Evolutionary conservation across 148 eudicot species (phyloP).

Genomic region (Oxyria digyna): DNA sequence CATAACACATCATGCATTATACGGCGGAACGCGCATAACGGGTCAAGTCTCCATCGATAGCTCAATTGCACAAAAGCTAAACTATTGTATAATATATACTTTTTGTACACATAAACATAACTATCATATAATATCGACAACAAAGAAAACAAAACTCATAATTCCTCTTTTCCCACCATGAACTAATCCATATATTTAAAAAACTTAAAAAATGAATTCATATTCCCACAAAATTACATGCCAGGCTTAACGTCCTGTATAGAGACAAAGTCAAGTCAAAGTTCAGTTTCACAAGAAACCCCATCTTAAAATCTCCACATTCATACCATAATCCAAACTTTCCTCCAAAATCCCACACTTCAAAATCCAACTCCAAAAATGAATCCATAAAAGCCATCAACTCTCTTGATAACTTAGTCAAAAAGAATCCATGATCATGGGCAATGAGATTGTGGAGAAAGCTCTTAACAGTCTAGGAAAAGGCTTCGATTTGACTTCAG

Average conservation of each 20-base stretch:
- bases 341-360: background rate
- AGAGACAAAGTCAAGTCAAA: slow-evolving; percentile 3
- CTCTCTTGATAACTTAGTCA: background rate
- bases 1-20: background rate
- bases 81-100: background rate
- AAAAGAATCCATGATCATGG: background rate
- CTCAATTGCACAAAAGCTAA: background rate
- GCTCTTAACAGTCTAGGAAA: slow-evolving; percentile 57
- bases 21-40: background rate
- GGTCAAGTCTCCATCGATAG: background rate
- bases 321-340: background rate
- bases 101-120: too few relatives aligned
- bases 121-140: background rate
- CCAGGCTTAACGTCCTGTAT: background rate
- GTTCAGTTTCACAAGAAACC: background rate
- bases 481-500: slow-evolving; percentile 71
- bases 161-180: background rate
- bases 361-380: background rate
- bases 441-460: slow-evolving; percentile 23
- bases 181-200: too few relatives aligned
- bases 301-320: background rate
- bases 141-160: background rate
- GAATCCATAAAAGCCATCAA: background rate
- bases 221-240: background rate
- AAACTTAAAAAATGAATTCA: too few relatives aligned